Evolutionary conservation across 225 moss, liverwort and hornwort genomes (phyloP).

Genomic region (Marchantia polymorpha): DNA sequence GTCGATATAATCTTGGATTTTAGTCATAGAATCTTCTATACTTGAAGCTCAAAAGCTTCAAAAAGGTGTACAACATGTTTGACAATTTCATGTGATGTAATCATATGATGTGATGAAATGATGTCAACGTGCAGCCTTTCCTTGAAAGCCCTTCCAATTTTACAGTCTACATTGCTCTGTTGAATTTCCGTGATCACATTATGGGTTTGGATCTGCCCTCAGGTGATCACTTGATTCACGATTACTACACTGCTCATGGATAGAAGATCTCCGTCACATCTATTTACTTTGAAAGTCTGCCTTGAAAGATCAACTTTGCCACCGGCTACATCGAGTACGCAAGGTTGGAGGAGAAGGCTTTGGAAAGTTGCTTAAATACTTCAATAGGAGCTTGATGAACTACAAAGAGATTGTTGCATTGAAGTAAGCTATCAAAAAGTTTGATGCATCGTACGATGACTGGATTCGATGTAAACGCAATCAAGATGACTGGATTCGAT

Average conservation of each 20-base stretch:
- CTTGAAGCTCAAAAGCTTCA: too few relatives aligned
- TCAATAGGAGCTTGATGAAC: slow-evolving; percentile 74
- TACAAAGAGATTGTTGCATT: slow-evolving; percentile 62
- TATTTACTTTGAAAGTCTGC: slow-evolving; percentile 92
- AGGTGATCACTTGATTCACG: slow-evolving; percentile 79
- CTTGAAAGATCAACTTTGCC: slow-evolving; percentile 85
- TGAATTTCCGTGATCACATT: slow-evolving; percentile 49
- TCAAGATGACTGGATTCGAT: slow-evolving; percentile 95
- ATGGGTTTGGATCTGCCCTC: slow-evolving; percentile 53
- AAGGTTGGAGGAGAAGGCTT: slow-evolving; percentile 93
- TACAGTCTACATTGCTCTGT: slow-evolving; percentile 44
- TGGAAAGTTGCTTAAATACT: slow-evolving; percentile 84
- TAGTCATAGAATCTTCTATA: too few relatives aligned
- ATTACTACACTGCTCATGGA: slow-evolving; percentile 81
- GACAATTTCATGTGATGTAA: too few relatives aligned
- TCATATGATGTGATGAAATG: too few relatives aligned
- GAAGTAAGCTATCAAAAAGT: slow-evolving; percentile 75
- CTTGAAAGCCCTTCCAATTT: slow-evolving; percentile 51
- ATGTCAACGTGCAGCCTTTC: slow-evolving; percentile 52
- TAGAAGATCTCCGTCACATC: slow-evolving; percentile 97
- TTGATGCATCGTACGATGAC: slow-evolving; percentile 70
- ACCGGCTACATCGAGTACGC: slow-evolving; percentile 88
- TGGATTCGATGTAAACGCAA: too few relatives aligned
- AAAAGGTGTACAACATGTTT: too few relatives aligned
- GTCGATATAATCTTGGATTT: too few relatives aligned